Base-by-base conservation (phyloP, 2,329 filamentous ascomycete species). In the Chaetomium sp. region DNA sequence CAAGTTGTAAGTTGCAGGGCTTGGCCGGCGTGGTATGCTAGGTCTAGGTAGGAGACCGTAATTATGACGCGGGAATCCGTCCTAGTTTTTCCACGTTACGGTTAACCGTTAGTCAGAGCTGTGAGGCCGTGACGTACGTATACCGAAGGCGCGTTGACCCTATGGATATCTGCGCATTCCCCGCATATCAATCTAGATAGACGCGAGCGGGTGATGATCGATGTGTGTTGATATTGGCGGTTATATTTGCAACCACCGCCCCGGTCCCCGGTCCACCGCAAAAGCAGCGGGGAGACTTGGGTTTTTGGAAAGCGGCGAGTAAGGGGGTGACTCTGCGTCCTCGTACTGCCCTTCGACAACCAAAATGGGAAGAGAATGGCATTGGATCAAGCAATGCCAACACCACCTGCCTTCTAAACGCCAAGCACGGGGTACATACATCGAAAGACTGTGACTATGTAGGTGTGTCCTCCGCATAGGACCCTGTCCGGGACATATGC, bases 111-210 rank as follows among this genome's bases (percentile, higher is more conserved):
- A 21, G 33, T 38, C 35, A 35, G 16, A 21, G 21, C 6, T 42
- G 21, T 8, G 33, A 9, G 54, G 6, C 33, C 12, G 9, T 12
- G 2, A 8, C 21, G 27, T 23, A 45, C 13, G 35, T 27, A 25
- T 16, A 29, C 27, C 16, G 38, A 7, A 38, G 29, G 35, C 38
- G 29, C 58, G 19, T 53, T 5, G 35, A 21, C 57, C 8, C 8
- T 50, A 21, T 62, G 51, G 38, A 3, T 4, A 54, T 35, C 4
- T 19, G 23, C 35, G 55, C 21, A 33, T 35, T 57, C 64, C 65
- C 67, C 68, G 67, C 68, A 68, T 62, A 56, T 25, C 63, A 68
- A 69, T 70, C 57, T 69, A 62, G 33, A 54, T 27, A 54, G 23
- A 54, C 16, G 47, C 31, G 29, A 16, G 58, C 4, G 31, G 49